These are phyloP conservation scores for Fusarium annulatum DNA, from an alignment of 2,329 filamentous ascomycete species.

Conservation along the genomic window DNA sequence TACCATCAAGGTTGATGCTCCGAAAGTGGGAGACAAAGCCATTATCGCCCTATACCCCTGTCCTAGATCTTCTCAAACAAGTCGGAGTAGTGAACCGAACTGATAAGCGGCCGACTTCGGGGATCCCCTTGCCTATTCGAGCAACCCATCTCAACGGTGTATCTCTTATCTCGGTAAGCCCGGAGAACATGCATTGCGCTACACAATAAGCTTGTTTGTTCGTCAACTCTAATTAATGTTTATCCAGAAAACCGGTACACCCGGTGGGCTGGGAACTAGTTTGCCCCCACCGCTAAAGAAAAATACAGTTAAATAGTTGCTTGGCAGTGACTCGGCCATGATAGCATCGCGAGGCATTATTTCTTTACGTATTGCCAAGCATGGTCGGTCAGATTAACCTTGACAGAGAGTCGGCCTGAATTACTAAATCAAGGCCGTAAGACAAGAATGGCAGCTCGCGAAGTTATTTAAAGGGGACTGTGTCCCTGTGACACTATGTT, in stretches of 20 bases:
- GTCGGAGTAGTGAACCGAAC: not conserved
- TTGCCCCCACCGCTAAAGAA: no score
- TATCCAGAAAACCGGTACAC: not conserved
- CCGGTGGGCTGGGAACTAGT: no score
- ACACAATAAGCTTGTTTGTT: not conserved
- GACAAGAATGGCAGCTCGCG: not conserved
- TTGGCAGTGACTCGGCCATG: not conserved
- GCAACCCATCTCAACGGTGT: not conserved
- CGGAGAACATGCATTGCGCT: not conserved
- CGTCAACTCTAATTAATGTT: not conserved
- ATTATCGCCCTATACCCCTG: not conserved
- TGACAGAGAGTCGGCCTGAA: not conserved
- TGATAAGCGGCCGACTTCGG: not conserved
- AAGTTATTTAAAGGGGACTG: no score
- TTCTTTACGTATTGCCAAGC: not conserved
- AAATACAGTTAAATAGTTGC: not conserved
- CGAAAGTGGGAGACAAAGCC: not conserved
- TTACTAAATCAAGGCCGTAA: not conserved
- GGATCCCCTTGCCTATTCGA: not conserved
- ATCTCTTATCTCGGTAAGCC: not conserved
- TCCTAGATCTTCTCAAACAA: rapidly evolving
- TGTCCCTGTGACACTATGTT: no score
- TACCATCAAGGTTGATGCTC: not conserved
- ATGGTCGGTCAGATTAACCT: not conserved
- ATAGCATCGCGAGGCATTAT: not conserved